A percentile compares a stretch with the other conserved stretches of the same genome.
These are phyloP conservation scores for Schizonepeta tenuifolia DNA, from an alignment of 257 asterid species.

Conservation along the genomic window DNA sequence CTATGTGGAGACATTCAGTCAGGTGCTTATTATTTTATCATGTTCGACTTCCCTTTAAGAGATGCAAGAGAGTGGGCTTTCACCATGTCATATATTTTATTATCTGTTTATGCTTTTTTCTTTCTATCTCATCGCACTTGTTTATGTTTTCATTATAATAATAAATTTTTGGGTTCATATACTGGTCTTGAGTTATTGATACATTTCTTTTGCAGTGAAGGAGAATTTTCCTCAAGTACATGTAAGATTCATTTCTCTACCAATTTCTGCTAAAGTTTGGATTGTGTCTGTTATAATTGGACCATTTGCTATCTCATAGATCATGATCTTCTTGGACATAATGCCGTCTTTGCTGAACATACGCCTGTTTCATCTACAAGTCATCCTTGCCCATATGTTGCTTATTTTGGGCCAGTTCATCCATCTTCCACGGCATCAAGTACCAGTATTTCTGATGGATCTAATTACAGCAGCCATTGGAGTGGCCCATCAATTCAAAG, in stretches of 20 bases:
- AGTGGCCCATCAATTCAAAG: constrained; percentile 62
- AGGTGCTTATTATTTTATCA: constrained; percentile 6
- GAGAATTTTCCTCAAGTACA: constrained; percentile 73
- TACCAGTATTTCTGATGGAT: constrained; percentile 66
- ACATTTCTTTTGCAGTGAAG: constrained; percentile 64
- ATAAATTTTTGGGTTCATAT: constrained; percentile 20
- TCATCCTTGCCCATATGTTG: constrained; percentile 83
- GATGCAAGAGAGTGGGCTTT: neutral
- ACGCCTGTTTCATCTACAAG: constrained; percentile 68
- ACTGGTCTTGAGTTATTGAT: constrained; percentile 35
- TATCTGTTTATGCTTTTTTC: neutral
- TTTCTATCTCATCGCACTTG: neutral
- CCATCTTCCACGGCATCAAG: constrained; percentile 76
- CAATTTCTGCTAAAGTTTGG: constrained; percentile 27
- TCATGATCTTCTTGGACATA: constrained; percentile 72
- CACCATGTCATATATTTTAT: neutral
- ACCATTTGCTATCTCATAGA: constrained; percentile 49
- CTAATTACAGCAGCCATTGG: constrained; percentile 75
- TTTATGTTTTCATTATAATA: neutral
- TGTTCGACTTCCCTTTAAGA: constrained; percentile 7
- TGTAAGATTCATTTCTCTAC: constrained; percentile 57
- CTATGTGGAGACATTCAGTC: constrained; percentile 15
- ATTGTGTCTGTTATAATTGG: constrained; percentile 32
- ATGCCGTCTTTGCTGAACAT: constrained; percentile 67
- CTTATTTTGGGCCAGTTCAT: constrained; percentile 80